Percentiles rank a stretch among this genome's conserved stretches.
These are phyloP conservation scores for Plantago coronopus DNA, from an alignment of 305 asterid genomes.

Conservation along the genomic window DNA sequence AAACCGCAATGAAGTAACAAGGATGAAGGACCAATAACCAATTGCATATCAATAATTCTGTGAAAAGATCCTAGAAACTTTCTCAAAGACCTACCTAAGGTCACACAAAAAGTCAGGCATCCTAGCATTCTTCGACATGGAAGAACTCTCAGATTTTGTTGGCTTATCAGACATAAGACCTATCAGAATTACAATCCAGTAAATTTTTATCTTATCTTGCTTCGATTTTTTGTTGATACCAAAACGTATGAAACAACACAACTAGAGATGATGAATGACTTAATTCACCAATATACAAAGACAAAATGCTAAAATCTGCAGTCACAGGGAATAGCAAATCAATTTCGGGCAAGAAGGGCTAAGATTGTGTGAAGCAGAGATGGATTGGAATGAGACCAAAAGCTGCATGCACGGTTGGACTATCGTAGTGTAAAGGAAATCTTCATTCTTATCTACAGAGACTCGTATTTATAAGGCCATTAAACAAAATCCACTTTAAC, in stretches of 20 bases:
- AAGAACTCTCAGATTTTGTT: constrained; percentile 17
- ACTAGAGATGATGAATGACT: constrained; percentile 1
- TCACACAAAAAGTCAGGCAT: constrained; percentile 17
- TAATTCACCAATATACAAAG: not conserved
- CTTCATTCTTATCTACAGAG: constrained; percentile 5
- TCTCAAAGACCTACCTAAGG: constrained; percentile 14
- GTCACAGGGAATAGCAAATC: not conserved
- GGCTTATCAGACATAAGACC: constrained; percentile 23
- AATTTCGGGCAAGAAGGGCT: no score
- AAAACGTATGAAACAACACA: constrained; percentile 9
- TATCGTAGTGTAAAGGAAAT: not conserved
- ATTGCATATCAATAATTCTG: not conserved
- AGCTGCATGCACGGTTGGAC: not conserved
- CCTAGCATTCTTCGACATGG: constrained; percentile 9
- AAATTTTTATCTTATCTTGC: not conserved
- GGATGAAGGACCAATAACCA: no score
- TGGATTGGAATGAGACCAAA: not conserved
- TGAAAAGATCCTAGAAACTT: not conserved
- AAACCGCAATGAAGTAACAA: no score
- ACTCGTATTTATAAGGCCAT: not conserved
- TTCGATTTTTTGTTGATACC: not conserved
- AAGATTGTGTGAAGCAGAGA: not conserved
- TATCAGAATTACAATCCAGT: constrained; percentile 7
- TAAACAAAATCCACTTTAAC: not conserved
- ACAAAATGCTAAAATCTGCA: not conserved